These are phyloP conservation scores for Phoma herbarum DNA, from an alignment of 2,329 filamentous ascomycete genomes.

Conservation along the genomic window DNA sequence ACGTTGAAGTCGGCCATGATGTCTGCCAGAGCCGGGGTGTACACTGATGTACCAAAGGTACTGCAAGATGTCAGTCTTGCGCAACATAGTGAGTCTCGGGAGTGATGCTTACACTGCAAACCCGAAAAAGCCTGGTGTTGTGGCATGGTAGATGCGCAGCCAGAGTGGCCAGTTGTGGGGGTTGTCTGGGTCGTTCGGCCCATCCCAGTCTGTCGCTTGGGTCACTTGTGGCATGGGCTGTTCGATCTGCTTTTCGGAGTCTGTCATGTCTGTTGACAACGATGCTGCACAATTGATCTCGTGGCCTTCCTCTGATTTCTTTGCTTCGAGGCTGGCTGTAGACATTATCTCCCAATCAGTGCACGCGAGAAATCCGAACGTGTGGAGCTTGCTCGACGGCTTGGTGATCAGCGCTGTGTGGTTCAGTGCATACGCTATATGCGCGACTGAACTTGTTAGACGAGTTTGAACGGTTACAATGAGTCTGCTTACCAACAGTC, in stretches of 20 bases:
- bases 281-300: not conserved
- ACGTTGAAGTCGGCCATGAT: slow-evolving; percentile 65
- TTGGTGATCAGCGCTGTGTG: not conserved
- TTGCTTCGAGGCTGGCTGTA: not conserved
- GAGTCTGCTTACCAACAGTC: not conserved
- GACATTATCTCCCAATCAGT: not conserved
- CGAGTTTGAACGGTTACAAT: not conserved
- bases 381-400: not conserved
- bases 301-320: not conserved
- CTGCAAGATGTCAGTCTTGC: slow-evolving; percentile 42
- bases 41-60: slow-evolving; percentile 64
- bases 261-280: slow-evolving; percentile 7
- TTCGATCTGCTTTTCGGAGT: slow-evolving; percentile 8
- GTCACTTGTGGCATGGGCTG: not conserved
- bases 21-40: slow-evolving; percentile 58
- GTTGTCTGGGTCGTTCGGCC: slow-evolving; percentile 48
- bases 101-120: slow-evolving; percentile 47
- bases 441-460: not conserved
- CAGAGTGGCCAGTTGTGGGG: slow-evolving; percentile 51
- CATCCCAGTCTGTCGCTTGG: slow-evolving; percentile 40
- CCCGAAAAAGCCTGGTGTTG: slow-evolving; percentile 46
- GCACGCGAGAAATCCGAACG: not conserved
- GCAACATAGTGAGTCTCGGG: not conserved
- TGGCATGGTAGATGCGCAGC: slow-evolving; percentile 45
- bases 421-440: not conserved